A percentile compares a stretch with the other conserved stretches of the same genome.
Conservation (phyloP, 345 rosid genomes). For the Cardiospermum halicacabum region DNA sequence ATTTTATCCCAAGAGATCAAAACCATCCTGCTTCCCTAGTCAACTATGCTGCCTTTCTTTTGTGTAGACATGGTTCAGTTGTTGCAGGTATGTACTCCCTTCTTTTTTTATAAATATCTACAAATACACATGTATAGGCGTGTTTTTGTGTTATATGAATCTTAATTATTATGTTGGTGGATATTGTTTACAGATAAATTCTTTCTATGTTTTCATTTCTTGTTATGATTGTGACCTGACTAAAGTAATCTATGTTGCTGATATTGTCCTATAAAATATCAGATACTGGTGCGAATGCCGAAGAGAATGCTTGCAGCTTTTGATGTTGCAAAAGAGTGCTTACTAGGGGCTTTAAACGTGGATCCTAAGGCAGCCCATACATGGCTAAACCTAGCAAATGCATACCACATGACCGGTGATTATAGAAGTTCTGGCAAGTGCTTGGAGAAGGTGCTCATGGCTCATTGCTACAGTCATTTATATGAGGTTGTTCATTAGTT, state of each 20-base stretch:
- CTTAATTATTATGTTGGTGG: background rate
- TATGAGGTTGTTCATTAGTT: slow-evolving; percentile 53
- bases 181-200: slow-evolving; percentile 6
- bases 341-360: slow-evolving; percentile 61
- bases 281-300: slow-evolving; percentile 88
- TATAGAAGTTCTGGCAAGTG: slow-evolving; percentile 86
- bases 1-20: slow-evolving; percentile 79
- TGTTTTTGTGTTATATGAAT: too few species aligned
- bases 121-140: too few species aligned
- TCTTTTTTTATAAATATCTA: too few species aligned
- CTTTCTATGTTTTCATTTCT: slow-evolving; percentile 4
- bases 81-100: slow-evolving; percentile 91
- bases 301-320: slow-evolving; percentile 58
- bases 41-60: slow-evolving; percentile 80
- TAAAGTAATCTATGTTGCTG: background rate
- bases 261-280: slow-evolving; percentile 12
- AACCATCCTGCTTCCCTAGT: slow-evolving; percentile 86
- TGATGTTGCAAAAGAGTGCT: slow-evolving; percentile 80
- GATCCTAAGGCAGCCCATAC: slow-evolving; percentile 85
- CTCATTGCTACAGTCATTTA: slow-evolving; percentile 38
- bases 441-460: slow-evolving; percentile 96
- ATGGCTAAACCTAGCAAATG: slow-evolving; percentile 82
- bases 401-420: slow-evolving; percentile 69
- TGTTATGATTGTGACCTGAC: slow-evolving; percentile 5
- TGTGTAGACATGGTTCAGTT: slow-evolving; percentile 71